phyloP scores from a whole-genome alignment of 768 basidiomycete genomes.

The Clavulina sp. region DNA sequence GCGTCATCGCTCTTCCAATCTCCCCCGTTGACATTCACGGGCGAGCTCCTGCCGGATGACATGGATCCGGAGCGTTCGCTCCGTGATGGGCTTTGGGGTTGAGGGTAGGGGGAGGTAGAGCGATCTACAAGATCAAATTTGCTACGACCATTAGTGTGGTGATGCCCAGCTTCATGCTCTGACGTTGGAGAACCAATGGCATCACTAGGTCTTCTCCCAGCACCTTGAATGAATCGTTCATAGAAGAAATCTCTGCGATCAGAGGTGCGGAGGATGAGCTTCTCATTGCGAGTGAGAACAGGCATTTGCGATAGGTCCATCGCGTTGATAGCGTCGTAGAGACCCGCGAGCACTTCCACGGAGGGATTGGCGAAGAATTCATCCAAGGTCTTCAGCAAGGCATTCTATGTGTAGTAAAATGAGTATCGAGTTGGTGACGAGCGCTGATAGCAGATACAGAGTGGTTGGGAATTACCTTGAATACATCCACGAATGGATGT shows the following conservation, averaged over 20 bases:
- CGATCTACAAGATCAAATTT: too few species aligned
- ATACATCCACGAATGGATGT: conserved; percentile 89
- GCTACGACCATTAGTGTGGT: too few species aligned
- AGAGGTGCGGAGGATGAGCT: conserved; percentile 72
- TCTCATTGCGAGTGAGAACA: conserved; percentile 59
- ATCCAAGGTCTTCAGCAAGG: conserved; percentile 83
- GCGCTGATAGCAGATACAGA: background rate
- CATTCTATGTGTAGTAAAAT: conserved; percentile 37
- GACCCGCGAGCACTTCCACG: conserved; percentile 70
- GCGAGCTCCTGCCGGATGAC: background rate
- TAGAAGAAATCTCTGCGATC: conserved; percentile 86
- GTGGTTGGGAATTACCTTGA: conserved; percentile 42
- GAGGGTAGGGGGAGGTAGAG: too few species aligned
- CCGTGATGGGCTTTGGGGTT: background rate
- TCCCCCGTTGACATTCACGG: background rate
- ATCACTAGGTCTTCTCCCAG: background rate
- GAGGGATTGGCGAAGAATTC: conserved; percentile 86
- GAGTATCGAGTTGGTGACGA: background rate
- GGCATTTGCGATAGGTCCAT: conserved; percentile 77
- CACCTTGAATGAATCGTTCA: conserved; percentile 55
- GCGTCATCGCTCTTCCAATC: background rate
- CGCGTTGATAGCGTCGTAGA: conserved; percentile 86
- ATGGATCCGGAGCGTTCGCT: background rate
- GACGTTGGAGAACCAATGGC: too few species aligned
- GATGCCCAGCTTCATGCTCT: too few species aligned